Base-by-base conservation (phyloP, 768 basidiomycete species). In the Boletus sensibilis region DNA sequence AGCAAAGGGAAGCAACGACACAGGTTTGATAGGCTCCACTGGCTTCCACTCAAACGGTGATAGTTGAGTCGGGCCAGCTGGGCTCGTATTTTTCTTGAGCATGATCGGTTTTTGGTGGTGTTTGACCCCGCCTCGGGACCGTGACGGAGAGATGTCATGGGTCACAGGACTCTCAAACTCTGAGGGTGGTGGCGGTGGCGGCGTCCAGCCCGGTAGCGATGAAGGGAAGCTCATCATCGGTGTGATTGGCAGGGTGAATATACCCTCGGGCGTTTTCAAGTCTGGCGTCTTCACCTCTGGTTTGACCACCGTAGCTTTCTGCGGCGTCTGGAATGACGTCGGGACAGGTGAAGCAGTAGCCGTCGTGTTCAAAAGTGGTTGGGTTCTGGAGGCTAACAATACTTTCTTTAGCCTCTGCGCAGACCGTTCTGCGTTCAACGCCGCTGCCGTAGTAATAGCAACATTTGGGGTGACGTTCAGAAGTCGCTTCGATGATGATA, bases 341-440 rank as follows among this genome's bases (percentile, higher is more conserved):
- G 62, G 63, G 63, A 49, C 39, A 4, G 53, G 35, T 3, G 60
- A 55, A 27, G 51, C 39, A 2, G 60, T 63, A 1, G 80, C 85
- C 52, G 77, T 80, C 7, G 74, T 80, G 65, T 90, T 92, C 39
- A 92, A 70, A 35, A 89, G 71, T 0, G 92, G 91, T 57, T 84
- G 78, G 53, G 78, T 78, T 34, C 90, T 81, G 1, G 78, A 78
- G 7, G 75, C 67, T 23, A 92, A 71, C 10, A 94, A 75, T 0
- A 86, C 86, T 5, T 76, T 77, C 72, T 92, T 93, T 53, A 94
- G 76, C 56, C 77, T 80, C 48, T 82, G 80, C 2, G 87, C 87
- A 7, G 87, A 82, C 31, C 88, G 78, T 70, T 94, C 92, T 0
- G 90, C 86, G 56, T 90, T 89, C 45, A 94, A 75, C 23, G 92